Evolutionary conservation across 306 rosid genomes (phyloP), one percentile per base, ranked within the genome.

Genomic region (Lathyrus aphaca): DNA sequence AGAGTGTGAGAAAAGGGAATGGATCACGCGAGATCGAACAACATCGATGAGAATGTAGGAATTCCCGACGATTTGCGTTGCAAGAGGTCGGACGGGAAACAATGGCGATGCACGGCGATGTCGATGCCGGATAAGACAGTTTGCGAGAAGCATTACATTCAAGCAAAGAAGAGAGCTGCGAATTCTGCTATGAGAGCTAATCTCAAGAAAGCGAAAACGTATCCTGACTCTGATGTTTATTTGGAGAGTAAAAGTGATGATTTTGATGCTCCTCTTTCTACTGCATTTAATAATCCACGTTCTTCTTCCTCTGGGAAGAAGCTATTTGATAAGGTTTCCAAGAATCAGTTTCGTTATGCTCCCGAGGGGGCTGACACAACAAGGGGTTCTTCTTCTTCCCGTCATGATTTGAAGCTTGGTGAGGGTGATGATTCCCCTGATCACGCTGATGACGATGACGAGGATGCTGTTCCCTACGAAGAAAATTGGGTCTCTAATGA

Each of bases 61-160:
- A 89, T 94, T 74, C 99, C 95, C 0, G 99, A 95, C 61, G 99
- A 95, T 75, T 81, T 95, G 78, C 88, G 96, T 12, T 95, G 99
- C 91, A 95, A 91, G 87, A 83, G 99, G 66, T 91, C 99, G 0
- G 99, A 95, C 66, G 99, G 99, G 55, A 95, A 95, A 74, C 99
- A 91, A 73, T 95, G 99, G 97, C 74, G 99, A 62, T 95, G 99
- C 79, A 91, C 99, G 9, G 99, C 97, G 19, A 82, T 81, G 92
- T 95, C 99, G 4, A 95, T 95, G 97, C 99, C 99, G 0, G 99
- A 95, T 77, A 95, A 95, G 61, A 95, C 99, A 0, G 99, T 95
- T 8, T 95, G 99, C 43, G 99, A 95, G 83, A 91, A 94, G 76
- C 99, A 95, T 84, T 95, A 95, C 75, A 87, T 95, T 55, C 99